phyloP scores from a whole-genome alignment of 2,329 filamentous ascomycete genomes.

The Epichloe sp. region DNA sequence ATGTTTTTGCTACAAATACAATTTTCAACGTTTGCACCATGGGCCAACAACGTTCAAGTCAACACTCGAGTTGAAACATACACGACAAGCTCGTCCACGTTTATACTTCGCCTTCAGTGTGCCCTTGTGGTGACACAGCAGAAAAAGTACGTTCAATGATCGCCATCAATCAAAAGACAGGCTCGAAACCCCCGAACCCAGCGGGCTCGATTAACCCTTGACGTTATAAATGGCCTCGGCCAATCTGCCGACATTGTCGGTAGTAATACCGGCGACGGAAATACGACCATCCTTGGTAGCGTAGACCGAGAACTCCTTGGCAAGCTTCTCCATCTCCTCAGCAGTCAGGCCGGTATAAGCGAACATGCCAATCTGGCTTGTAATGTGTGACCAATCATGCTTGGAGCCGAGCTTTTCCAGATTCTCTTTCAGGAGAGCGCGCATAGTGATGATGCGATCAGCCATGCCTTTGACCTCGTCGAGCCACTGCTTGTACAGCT shows the following conservation, averaged over 20 bases:
- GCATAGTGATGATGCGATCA: conserved; percentile 98
- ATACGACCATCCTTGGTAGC: conserved; percentile 88
- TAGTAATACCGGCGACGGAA: conserved; percentile 74
- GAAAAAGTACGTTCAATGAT: not conserved
- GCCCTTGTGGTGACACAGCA: too few species aligned
- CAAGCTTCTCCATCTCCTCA: conserved; percentile 81
- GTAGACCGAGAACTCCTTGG: conserved; percentile 95
- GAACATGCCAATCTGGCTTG: conserved; percentile 98
- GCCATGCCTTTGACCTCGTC: conserved; percentile 97
- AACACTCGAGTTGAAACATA: not conserved
- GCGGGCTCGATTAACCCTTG: conserved; percentile 41
- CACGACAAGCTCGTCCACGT: not conserved
- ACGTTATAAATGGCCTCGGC: conserved; percentile 78
- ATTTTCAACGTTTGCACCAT: not conserved
- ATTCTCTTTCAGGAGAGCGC: conserved; percentile 84
- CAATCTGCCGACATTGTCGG: conserved; percentile 63
- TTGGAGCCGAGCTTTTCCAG: conserved; percentile 89
- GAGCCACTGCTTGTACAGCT: conserved; percentile 87
- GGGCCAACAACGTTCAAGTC: not conserved
- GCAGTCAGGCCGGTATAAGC: conserved; percentile 89
- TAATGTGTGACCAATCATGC: conserved; percentile 99
- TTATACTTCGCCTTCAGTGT: not conserved
- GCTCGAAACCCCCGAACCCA: too few species aligned
- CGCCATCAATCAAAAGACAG: not conserved
- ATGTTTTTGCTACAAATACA: conserved; percentile 1